Conservation (phyloP, 352 stramenopile species). For the Blastocystis sp. region DNA sequence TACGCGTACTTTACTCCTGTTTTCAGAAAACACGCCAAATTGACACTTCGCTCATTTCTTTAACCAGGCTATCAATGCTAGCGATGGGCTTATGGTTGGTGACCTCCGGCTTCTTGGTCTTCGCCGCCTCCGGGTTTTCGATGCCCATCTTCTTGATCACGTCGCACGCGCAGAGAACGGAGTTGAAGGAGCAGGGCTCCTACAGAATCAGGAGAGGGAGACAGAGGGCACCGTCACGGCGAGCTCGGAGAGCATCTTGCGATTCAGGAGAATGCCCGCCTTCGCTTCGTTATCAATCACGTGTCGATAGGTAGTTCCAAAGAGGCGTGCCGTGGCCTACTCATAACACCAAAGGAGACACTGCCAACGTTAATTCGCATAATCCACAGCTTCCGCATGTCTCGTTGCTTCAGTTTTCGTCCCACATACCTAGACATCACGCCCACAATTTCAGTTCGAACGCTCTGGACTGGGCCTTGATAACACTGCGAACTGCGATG, state of each 20-base stretch:
- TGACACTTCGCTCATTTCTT: constrained; percentile 58
- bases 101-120: neutral
- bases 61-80: neutral
- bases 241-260: constrained; percentile 66
- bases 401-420: constrained; percentile 67
- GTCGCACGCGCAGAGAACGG: constrained; percentile 31
- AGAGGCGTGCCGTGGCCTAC: constrained; percentile 56
- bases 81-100: constrained; percentile 21
- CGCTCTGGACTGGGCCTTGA: constrained; percentile 56
- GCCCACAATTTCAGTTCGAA: neutral
- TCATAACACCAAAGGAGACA: neutral
- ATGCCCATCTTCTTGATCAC: constrained; percentile 61
- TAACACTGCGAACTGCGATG: constrained; percentile 60
- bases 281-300: constrained; percentile 56
- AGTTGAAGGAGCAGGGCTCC: constrained; percentile 67
- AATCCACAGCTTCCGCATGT: constrained; percentile 69
- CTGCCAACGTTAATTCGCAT: constrained; percentile 55
- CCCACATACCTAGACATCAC: constrained; percentile 55
- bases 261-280: constrained; percentile 54
- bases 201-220: neutral
- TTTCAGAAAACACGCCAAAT: neutral
- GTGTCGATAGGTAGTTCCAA: constrained; percentile 49
- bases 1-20: neutral
- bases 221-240: constrained; percentile 34
- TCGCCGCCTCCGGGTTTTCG: neutral